Evolutionary conservation across 2,329 filamentous ascomycete genomes (phyloP).

Genomic region (Fusarium avenaceum): DNA sequence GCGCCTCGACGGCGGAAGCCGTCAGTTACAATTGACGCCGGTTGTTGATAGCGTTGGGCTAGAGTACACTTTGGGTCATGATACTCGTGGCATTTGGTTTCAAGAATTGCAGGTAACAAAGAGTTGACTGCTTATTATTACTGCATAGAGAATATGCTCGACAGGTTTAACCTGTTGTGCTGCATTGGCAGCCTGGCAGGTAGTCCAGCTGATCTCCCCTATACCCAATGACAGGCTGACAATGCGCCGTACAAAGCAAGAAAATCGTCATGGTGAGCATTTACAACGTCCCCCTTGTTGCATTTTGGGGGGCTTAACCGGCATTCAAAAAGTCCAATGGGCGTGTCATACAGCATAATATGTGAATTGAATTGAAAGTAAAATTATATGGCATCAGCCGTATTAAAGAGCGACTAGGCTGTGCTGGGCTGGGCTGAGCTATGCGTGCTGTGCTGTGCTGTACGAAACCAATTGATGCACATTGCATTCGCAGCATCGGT

Average conservation of each 20-base stretch:
- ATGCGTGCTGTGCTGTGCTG: slow-evolving; percentile 8
- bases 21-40: slow-evolving; percentile 5
- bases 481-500: slow-evolving; percentile 29
- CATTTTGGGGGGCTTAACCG: slow-evolving; percentile 32
- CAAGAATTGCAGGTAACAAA: slow-evolving; percentile 1
- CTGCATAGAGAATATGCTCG: slow-evolving; percentile 2
- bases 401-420: neutral
- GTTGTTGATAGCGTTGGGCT: slow-evolving; percentile 9
- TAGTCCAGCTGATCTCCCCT: slow-evolving; percentile 33
- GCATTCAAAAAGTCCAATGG: slow-evolving; percentile 36
- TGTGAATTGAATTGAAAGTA: neutral
- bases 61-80: slow-evolving; percentile 11
- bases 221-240: slow-evolving; percentile 32
- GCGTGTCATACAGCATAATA: slow-evolving; percentile 25
- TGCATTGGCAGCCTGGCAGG: slow-evolving; percentile 34
- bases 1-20: slow-evolving; percentile 16
- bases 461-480: slow-evolving; percentile 30
- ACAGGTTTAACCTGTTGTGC: slow-evolving; percentile 27
- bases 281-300: slow-evolving; percentile 28
- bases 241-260: slow-evolving; percentile 29
- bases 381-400: slow-evolving; percentile 24
- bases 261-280: slow-evolving; percentile 38
- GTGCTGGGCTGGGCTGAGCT: slow-evolving; percentile 9
- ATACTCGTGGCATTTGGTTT: neutral
- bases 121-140: neutral